Percentiles rank a stretch among this genome's conserved stretches.
phyloP scores from a whole-genome alignment of 1,139 yeast genomes.

The Scheffersomyces illinoinensis region DNA sequence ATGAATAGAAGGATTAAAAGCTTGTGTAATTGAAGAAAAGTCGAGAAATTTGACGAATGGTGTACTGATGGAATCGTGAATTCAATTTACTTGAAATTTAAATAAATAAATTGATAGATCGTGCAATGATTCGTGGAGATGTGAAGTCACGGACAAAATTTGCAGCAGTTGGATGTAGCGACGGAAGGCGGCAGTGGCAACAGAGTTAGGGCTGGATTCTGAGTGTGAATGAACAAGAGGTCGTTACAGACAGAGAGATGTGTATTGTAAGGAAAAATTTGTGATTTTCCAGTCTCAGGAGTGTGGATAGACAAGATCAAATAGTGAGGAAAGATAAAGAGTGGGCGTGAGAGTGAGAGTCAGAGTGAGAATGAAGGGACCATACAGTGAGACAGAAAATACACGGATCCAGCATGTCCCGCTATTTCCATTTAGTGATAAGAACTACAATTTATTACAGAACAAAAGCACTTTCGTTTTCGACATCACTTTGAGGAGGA shows the following conservation, averaged over 20 bases:
- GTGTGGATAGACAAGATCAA: constrained; percentile 3
- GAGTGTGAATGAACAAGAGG: background rate
- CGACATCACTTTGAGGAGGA: too few species aligned
- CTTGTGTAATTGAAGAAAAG: background rate
- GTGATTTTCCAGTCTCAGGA: background rate
- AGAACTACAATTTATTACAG: too few species aligned
- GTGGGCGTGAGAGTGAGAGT: background rate
- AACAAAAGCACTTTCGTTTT: too few species aligned
- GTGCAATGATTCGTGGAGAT: background rate
- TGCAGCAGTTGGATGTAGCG: background rate
- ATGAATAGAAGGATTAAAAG: background rate
- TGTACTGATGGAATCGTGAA: background rate
- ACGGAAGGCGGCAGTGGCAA: background rate
- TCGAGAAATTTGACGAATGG: background rate
- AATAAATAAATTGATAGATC: background rate
- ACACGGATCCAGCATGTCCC: background rate
- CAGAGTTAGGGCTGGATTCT: background rate
- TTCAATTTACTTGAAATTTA: background rate
- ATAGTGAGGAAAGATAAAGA: background rate
- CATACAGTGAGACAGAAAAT: background rate
- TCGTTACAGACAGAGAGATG: background rate
- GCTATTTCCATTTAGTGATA: too few species aligned
- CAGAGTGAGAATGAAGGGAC: background rate
- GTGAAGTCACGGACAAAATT: background rate
- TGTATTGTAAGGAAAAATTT: background rate